Percentiles rank a stretch among this genome's conserved stretches.
These are phyloP conservation scores for Medicago ruthenica DNA, from an alignment of 306 rosid genomes.

Conservation along the genomic window DNA sequence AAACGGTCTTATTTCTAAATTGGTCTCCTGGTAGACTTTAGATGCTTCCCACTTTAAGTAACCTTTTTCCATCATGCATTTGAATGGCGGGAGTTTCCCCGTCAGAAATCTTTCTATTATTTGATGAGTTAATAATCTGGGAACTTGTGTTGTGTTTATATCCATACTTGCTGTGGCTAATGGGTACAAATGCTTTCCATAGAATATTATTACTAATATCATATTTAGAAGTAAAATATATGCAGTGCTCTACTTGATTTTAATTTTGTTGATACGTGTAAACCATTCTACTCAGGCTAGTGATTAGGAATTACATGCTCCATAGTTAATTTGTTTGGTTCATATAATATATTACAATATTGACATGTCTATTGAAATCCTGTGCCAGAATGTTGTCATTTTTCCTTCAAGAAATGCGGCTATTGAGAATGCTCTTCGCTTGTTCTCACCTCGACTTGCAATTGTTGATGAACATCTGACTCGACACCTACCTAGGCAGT, in stretches of 20 bases:
- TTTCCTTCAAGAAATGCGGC: constrained; percentile 95
- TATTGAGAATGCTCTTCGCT: constrained; percentile 90
- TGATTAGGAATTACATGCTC: constrained; percentile 21
- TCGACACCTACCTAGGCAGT: constrained; percentile 77
- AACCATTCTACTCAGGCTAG: constrained; percentile 26
- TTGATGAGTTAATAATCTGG: constrained; percentile 9
- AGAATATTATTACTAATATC: constrained; percentile 11
- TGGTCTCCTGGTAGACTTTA: constrained; percentile 18
- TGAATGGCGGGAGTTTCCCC: background rate
- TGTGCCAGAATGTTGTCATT: constrained; percentile 81
- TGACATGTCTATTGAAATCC: constrained; percentile 51
- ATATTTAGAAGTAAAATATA: background rate
- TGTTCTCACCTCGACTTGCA: constrained; percentile 93
- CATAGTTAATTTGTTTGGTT: constrained; percentile 12
- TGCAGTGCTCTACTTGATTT: background rate
- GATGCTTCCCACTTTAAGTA: constrained; percentile 21
- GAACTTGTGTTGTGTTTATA: background rate
- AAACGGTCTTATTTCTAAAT: constrained; percentile 17
- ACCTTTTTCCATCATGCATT: constrained; percentile 19
- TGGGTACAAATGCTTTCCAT: constrained; percentile 1
- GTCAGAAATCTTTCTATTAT: constrained; percentile 25
- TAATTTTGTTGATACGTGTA: constrained; percentile 35
- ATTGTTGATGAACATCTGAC: constrained; percentile 96
- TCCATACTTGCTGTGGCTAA: background rate
- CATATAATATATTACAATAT: constrained; percentile 37